A percentile compares a stretch with the other conserved stretches of the same genome.
These are phyloP conservation scores for Adansonia digitata DNA, from an alignment of 345 rosid genomes.

Conservation along the genomic window DNA sequence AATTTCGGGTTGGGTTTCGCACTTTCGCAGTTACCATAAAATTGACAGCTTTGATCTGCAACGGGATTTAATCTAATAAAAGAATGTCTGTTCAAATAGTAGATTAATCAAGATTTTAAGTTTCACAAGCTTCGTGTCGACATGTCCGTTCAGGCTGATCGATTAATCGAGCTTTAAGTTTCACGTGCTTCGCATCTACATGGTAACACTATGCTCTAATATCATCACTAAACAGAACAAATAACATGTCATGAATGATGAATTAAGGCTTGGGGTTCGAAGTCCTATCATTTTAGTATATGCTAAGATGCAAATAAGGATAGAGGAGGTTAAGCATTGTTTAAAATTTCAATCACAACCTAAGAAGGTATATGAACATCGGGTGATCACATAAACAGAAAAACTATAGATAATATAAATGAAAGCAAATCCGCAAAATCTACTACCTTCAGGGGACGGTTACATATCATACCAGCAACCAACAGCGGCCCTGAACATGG, in stretches of 20 bases:
- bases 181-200: not conserved
- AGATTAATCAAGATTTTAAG: not conserved
- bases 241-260: not conserved
- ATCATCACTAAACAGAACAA: not conserved
- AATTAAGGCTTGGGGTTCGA: not conserved
- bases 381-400: not conserved
- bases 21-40: too few relatives aligned
- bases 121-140: too few relatives aligned
- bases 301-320: slow-evolving; percentile 16
- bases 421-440: not conserved
- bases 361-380: not conserved
- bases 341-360: not conserved
- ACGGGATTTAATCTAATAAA: not conserved
- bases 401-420: not conserved
- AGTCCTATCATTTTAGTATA: not conserved
- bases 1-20: not conserved
- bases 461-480: not conserved
- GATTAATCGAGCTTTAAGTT: not conserved
- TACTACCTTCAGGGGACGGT: not conserved
- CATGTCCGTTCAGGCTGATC: not conserved
- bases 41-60: not conserved
- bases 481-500: not conserved
- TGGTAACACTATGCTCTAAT: not conserved
- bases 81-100: not conserved
- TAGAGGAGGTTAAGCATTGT: not conserved